A percentile compares a stretch with the other conserved stretches of the same genome.
Conservation (phyloP, 257 asterid species). For the Craterostigma plantagineum region DNA sequence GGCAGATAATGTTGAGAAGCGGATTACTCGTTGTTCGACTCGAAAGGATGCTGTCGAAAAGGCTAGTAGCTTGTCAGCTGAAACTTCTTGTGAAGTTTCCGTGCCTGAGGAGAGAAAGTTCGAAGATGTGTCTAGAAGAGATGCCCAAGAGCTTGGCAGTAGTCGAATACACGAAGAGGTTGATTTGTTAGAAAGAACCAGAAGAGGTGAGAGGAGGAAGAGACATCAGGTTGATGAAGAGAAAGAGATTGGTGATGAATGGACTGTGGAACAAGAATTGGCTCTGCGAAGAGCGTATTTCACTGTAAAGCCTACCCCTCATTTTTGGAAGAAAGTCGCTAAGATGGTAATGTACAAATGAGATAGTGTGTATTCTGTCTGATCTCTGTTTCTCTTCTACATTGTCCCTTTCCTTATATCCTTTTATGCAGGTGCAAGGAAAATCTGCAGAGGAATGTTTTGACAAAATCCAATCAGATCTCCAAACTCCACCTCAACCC, state of each 20-base stretch:
- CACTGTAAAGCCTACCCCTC: slow-evolving; percentile 68
- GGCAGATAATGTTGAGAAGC: no score
- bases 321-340: slow-evolving; percentile 82
- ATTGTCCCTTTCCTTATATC: slow-evolving; percentile 5
- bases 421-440: slow-evolving; percentile 62
- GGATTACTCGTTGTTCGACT: no score
- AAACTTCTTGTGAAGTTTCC: no score
- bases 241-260: slow-evolving; percentile 21
- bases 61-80: no score
- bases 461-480: slow-evolving; percentile 47
- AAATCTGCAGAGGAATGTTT: slow-evolving; percentile 85
- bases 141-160: no score
- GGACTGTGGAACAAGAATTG: slow-evolving; percentile 63
- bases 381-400: not conserved
- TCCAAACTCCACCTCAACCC: slow-evolving; percentile 60
- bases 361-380: not conserved
- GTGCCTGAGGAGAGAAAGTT: no score
- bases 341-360: slow-evolving; percentile 36
- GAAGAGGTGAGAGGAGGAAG: slow-evolving; percentile 36
- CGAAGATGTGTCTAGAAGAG: no score
- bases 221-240: slow-evolving; percentile 19
- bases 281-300: slow-evolving; percentile 58
- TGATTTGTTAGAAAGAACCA: slow-evolving; percentile 11
- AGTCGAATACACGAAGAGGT: slow-evolving; percentile 3
- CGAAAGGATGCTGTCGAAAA: no score